Evolutionary conservation across 2,329 filamentous ascomycete species (phyloP).

Genomic region (Stenocarpella maydis): DNA sequence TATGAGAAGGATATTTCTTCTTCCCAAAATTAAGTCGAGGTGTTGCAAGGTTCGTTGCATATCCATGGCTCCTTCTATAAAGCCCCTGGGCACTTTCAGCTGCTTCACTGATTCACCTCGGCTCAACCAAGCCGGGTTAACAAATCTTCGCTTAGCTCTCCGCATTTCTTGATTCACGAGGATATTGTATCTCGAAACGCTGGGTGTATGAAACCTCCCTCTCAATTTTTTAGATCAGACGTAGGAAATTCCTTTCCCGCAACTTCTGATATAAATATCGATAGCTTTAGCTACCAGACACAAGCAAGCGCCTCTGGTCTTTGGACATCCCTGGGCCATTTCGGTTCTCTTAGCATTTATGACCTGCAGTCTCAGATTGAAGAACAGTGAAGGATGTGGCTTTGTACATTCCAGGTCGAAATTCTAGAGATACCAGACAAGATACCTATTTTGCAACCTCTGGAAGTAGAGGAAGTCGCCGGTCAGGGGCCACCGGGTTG

Average conservation of each 20-base stretch:
- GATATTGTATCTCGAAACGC: not conserved
- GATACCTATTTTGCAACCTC: not conserved
- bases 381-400: not conserved
- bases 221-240: not conserved
- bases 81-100: slow-evolving; percentile 1
- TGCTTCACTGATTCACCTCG: slow-evolving; percentile 24
- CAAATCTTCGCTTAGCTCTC: not conserved
- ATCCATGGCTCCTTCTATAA: not conserved
- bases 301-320: too few relatives aligned
- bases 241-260: too few relatives aligned
- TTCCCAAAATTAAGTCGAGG: too few relatives aligned
- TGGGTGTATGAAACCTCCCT: not conserved
- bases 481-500: too few relatives aligned
- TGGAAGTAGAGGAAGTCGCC: not conserved
- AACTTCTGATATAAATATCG: not conserved
- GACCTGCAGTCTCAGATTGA: not conserved
- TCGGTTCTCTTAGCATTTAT: not conserved
- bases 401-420: not conserved
- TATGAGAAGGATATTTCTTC: not conserved
- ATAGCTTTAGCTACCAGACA: not conserved
- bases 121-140: not conserved
- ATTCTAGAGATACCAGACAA: not conserved
- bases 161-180: not conserved
- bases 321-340: not conserved
- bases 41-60: not conserved